Conservation (phyloP, 306 rosid genomes). For the Prunus dulcis region DNA sequence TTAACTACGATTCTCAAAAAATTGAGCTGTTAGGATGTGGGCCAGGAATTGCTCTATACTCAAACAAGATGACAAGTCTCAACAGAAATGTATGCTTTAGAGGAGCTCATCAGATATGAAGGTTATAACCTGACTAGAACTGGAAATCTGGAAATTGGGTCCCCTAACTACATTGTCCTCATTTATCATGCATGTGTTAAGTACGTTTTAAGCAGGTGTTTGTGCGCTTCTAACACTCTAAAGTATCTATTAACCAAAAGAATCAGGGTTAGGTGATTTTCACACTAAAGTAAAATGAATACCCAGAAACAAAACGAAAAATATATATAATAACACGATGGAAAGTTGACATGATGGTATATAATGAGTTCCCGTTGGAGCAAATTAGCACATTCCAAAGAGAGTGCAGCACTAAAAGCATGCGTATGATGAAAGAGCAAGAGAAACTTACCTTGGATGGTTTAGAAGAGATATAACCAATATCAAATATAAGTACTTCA, state of each 20-base stretch:
- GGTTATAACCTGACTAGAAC: conserved; percentile 3
- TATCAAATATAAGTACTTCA: conserved; percentile 62
- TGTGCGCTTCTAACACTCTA: not conserved
- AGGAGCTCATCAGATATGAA: not conserved
- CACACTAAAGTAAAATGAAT: not conserved
- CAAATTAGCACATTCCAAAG: not conserved
- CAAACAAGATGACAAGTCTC: not conserved
- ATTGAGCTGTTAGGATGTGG: too few relatives aligned
- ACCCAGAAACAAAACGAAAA: not conserved
- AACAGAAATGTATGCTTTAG: not conserved
- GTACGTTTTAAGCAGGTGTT: not conserved
- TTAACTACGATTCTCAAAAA: too few relatives aligned
- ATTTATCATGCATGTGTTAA: not conserved
- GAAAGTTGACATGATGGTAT: conserved; percentile 5
- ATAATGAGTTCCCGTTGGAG: conserved; percentile 13
- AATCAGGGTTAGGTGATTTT: not conserved
- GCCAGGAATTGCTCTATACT: too few relatives aligned
- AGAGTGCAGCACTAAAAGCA: not conserved
- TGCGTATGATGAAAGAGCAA: not conserved
- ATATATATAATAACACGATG: not conserved
- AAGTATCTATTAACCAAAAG: not conserved
- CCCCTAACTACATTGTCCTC: not conserved
- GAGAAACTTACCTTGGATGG: conserved; percentile 67
- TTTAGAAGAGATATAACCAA: conserved; percentile 57
- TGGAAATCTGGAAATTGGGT: not conserved